Evolutionary conservation across 306 rosid genomes (phyloP).

Genomic region (Ormosia emarginata): DNA sequence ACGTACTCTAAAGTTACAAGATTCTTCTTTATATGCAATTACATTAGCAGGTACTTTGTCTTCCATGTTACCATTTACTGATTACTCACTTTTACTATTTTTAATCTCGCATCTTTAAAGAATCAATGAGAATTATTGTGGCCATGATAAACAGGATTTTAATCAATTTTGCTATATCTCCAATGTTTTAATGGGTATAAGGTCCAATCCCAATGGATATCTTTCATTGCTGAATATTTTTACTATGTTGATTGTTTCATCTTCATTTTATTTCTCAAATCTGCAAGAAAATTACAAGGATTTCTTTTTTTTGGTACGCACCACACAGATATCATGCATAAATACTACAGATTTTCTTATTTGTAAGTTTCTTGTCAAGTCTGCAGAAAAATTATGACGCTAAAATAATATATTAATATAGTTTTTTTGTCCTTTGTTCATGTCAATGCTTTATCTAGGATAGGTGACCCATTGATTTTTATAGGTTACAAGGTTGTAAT

Average conservation of each 20-base stretch:
- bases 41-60: conserved; percentile 76
- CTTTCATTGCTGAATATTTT: not conserved
- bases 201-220: not conserved
- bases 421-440: not conserved
- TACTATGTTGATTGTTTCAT: not conserved
- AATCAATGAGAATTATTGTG: not conserved
- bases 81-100: not conserved
- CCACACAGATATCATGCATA: not conserved
- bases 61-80: not conserved
- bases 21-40: conserved; percentile 94
- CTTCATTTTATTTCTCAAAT: not conserved
- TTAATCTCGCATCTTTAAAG: not conserved
- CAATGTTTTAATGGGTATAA: not conserved
- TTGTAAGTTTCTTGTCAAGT: not conserved
- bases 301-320: not conserved
- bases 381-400: not conserved
- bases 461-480: not conserved
- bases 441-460: not conserved
- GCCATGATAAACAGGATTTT: not conserved
- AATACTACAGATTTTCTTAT: not conserved
- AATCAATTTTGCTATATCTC: not conserved
- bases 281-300: not conserved
- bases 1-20: conserved; percentile 90
- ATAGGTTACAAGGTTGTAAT: not conserved
- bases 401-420: not conserved